A percentile compares a stretch with the other conserved stretches of the same genome.
These are phyloP conservation scores for Diddensiella santjacobensis DNA, from an alignment of 805 yeast genomes.

Conservation along the genomic window DNA sequence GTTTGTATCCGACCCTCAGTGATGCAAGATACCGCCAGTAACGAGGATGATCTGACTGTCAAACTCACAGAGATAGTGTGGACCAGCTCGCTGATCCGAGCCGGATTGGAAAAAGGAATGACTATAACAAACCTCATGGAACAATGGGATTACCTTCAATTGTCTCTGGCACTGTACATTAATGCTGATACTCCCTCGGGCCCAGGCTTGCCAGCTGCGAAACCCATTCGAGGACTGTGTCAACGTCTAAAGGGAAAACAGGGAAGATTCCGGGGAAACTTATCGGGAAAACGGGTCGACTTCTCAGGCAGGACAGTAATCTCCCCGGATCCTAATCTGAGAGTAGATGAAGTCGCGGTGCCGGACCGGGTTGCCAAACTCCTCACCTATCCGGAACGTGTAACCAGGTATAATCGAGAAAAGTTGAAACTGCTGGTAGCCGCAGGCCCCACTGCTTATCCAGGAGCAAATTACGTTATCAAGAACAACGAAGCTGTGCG, in stretches of 20 bases:
- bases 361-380: constrained; percentile 96
- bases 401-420: constrained; percentile 78
- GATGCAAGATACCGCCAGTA: constrained; percentile 86
- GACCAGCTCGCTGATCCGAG: constrained; percentile 90
- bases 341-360: constrained; percentile 96
- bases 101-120: constrained; percentile 93
- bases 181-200: constrained; percentile 87
- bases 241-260: constrained; percentile 97
- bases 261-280: constrained; percentile 97
- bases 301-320: constrained; percentile 97
- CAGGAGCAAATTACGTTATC: constrained; percentile 92
- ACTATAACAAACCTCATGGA: constrained; percentile 93
- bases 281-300: constrained; percentile 98
- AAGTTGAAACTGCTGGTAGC: constrained; percentile 70
- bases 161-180: constrained; percentile 95
- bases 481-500: constrained; percentile 82
- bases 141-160: constrained; percentile 96
- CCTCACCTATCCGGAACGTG: constrained; percentile 92
- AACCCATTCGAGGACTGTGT: constrained; percentile 91
- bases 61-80: constrained; percentile 94
- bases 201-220: constrained; percentile 44
- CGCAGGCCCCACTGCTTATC: constrained; percentile 86
- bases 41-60: constrained; percentile 96
- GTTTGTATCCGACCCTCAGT: constrained; percentile 98
- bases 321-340: constrained; percentile 95